Conservation (phyloP, 441 rosid species). For the Gossypium davidsonii region DNA sequence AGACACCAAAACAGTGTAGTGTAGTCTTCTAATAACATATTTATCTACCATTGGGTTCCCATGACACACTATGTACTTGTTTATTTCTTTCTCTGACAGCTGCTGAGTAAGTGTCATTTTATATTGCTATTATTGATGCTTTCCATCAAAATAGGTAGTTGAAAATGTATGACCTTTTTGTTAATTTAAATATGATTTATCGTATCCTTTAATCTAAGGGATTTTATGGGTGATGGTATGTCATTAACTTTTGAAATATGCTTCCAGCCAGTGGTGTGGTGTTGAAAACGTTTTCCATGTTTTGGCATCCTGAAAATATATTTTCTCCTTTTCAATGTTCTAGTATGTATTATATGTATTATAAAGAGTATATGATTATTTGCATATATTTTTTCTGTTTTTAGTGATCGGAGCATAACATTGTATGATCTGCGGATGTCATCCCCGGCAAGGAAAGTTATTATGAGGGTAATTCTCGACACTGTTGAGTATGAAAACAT, state of each 20-base stretch:
- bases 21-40: neutral
- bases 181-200: neutral
- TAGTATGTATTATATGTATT: neutral
- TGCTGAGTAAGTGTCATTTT: neutral
- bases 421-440: constrained; percentile 85
- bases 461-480: constrained; percentile 60
- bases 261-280: neutral
- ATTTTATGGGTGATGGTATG: neutral
- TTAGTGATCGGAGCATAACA: constrained; percentile 78
- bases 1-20: neutral
- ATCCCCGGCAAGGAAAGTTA: constrained; percentile 67
- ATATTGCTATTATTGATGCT: neutral
- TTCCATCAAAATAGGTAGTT: neutral
- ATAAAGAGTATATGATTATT: neutral
- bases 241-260: neutral
- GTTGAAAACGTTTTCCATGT: no score
- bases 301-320: neutral
- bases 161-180: neutral
- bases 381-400: constrained; percentile 12
- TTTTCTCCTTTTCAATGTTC: neutral
- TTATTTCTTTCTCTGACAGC: neutral
- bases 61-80: neutral
- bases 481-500: neutral
- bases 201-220: neutral
- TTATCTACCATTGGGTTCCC: neutral